A percentile compares a stretch with the other conserved stretches of the same genome.
phyloP scores from a whole-genome alignment of 2,329 filamentous ascomycete genomes.

The Trichoderma sp. region DNA sequence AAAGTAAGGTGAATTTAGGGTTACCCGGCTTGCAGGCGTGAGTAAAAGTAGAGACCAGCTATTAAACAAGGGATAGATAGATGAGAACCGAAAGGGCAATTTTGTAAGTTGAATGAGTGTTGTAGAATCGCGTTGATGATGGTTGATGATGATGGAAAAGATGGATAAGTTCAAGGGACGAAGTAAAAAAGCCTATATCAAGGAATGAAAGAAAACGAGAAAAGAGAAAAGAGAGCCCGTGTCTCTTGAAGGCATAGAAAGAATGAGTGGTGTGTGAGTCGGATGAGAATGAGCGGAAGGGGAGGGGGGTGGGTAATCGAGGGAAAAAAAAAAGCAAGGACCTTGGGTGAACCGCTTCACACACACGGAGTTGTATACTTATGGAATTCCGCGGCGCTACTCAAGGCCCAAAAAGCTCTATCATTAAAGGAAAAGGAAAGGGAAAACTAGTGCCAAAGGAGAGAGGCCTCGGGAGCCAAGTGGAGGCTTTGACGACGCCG shows the following conservation, averaged over 20 bases:
- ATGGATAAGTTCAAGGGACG: neutral
- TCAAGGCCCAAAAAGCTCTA: slow-evolving; percentile 3
- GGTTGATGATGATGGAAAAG: neutral
- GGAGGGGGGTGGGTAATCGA: slow-evolving; percentile 9
- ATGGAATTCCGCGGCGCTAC: slow-evolving; percentile 4
- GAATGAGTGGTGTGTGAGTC: slow-evolving; percentile 9
- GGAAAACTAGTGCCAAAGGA: slow-evolving; percentile 13
- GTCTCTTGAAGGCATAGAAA: slow-evolving; percentile 13
- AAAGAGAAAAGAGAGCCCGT: neutral
- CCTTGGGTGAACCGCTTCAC: slow-evolving; percentile 1
- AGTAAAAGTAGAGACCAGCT: neutral
- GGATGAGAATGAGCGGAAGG: slow-evolving; percentile 9
- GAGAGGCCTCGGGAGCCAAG: slow-evolving; percentile 25
- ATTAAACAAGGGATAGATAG: neutral
- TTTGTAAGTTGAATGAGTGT: neutral
- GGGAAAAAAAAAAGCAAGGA: neutral
- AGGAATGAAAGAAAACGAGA: neutral
- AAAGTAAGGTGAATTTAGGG: neutral
- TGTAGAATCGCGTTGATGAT: neutral
- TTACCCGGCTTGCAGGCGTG: slow-evolving; percentile 5
- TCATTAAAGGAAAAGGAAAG: neutral
- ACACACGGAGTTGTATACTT: slow-evolving; percentile 12
- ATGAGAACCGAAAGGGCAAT: neutral
- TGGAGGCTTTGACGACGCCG: slow-evolving; percentile 19
- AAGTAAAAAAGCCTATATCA: neutral